These are phyloP conservation scores for Pyrus bretschneideri DNA, from an alignment of 306 rosid genomes.

Conservation along the genomic window DNA sequence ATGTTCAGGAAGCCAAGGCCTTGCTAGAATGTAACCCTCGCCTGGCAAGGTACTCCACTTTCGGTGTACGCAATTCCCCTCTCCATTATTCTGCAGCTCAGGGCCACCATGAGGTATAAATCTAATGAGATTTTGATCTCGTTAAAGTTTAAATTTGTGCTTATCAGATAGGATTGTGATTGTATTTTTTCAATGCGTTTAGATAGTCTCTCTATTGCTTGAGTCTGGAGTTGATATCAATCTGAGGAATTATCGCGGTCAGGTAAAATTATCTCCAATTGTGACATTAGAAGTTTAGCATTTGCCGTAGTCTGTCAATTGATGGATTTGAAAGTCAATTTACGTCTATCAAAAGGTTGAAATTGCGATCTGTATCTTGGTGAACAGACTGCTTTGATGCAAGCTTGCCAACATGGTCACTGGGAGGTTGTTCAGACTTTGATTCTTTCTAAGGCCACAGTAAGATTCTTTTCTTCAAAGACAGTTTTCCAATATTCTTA, in stretches of 20 bases:
- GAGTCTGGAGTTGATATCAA: constrained; percentile 95
- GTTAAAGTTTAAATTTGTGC: not conserved
- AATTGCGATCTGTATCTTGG: constrained; percentile 8
- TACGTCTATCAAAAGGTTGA: not conserved
- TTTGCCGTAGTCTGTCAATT: not conserved
- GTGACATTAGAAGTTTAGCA: not conserved
- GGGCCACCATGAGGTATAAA: constrained; percentile 90
- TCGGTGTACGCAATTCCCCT: constrained; percentile 94
- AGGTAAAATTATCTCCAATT: constrained; percentile 47
- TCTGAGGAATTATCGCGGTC: constrained; percentile 93
- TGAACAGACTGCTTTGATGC: constrained; percentile 98
- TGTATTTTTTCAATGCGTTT: constrained; percentile 27
- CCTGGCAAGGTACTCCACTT: constrained; percentile 84
- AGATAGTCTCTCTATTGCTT: constrained; percentile 81
- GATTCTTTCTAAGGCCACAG: constrained; percentile 64
- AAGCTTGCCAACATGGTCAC: constrained; percentile 98
- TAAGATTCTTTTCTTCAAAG: constrained; percentile 25
- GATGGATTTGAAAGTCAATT: constrained; percentile 9
- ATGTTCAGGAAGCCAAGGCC: constrained; percentile 94
- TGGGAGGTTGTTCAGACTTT: constrained; percentile 94
- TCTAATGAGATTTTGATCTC: not conserved
- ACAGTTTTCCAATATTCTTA: constrained; percentile 7
- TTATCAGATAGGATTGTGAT: not conserved
- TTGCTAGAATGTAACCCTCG: constrained; percentile 88
- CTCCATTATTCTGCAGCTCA: constrained; percentile 98